phyloP scores from a whole-genome alignment of 805 yeast genomes.

The Ascoidea rubescens region DNA sequence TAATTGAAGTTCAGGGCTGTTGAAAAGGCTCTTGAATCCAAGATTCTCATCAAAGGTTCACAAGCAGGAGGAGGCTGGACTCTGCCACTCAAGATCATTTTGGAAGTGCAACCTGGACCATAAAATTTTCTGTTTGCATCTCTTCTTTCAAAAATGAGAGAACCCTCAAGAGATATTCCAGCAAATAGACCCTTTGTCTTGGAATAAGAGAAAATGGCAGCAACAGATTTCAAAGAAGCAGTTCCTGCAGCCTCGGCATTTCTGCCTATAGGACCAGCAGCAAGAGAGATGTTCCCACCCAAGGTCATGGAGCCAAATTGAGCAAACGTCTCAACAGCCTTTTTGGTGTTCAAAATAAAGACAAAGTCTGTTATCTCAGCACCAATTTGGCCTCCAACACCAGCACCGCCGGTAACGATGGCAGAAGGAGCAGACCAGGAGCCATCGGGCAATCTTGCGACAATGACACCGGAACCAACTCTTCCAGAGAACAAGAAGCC shows the following conservation, averaged over 20 bases:
- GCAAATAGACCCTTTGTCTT: conserved; percentile 96
- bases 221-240: conserved; percentile 74
- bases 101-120: conserved; percentile 81
- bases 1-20: conserved; percentile 24
- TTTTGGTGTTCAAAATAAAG: conserved; percentile 70
- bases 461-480: conserved; percentile 94
- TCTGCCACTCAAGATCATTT: conserved; percentile 67
- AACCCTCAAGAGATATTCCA: conserved; percentile 94
- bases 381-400: conserved; percentile 97
- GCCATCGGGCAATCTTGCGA: conserved; percentile 89
- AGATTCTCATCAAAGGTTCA: conserved; percentile 73
- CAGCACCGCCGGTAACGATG: conserved; percentile 92
- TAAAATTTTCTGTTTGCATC: conserved; percentile 94
- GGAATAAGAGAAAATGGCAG: conserved; percentile 87
- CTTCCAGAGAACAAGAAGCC: conserved; percentile 94
- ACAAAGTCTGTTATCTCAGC: conserved; percentile 95
- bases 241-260: conserved; percentile 96
- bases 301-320: conserved; percentile 88
- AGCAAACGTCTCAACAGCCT: conserved; percentile 89
- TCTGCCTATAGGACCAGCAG: conserved; percentile 96
- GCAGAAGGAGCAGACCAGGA: conserved; percentile 98
- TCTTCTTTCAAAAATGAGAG: conserved; percentile 91
- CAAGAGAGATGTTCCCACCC: conserved; percentile 90
- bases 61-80: conserved; percentile 90
- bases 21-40: conserved; percentile 75